Evolutionary conservation across 768 basidiomycete genomes (phyloP), one percentile per base, ranked within the genome.

Genomic region (Mycena venus): DNA sequence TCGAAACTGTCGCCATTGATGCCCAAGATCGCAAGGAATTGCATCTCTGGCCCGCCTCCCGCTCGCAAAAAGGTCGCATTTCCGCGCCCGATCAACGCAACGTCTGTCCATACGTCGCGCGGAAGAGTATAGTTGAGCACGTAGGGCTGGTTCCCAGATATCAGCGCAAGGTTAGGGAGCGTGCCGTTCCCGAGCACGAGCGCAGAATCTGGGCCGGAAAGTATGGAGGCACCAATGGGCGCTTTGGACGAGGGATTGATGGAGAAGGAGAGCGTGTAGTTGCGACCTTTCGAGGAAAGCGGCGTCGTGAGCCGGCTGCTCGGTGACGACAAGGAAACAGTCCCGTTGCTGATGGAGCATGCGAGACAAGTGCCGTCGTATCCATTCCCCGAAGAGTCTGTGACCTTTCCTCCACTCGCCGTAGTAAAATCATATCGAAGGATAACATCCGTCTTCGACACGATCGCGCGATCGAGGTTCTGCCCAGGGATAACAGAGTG

Each of bases 341-440:
- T 55, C 1, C 75, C 72, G 29, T 31, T 19, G 65, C 29, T 47
- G 40, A 76, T 59, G 19, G 34, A 34, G 40, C 75, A 76, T 1
- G 32, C 72, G 17, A 49, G 6, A 32, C 75, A 76, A 8, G 64
- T 64, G 19, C 68, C 78, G 58, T 79, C 74, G 63, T 77, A 79
- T 2, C 76, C 76, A n/a, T 79, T 79, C 32, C 78, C 78, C 21
- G 76, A 77, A 0, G 72, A 56, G 63, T 79, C 78, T 12, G 14
- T 38, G 14, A 77, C 59, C 25, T 17, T 58, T 23, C 36, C 61
- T 14, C 36, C 64, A n/a, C 31, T 11, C 17, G 29, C 53, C 4
- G 55, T 21, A 12, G 64, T 29, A 29, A 75, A 75, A 17, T 68
- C 53, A 29, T 78, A 73, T 5, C 32, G 59, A 34, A 75, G 31